Conservation (phyloP, 768 basidiomycete species). For the Leccinum olivaceopallidum region DNA sequence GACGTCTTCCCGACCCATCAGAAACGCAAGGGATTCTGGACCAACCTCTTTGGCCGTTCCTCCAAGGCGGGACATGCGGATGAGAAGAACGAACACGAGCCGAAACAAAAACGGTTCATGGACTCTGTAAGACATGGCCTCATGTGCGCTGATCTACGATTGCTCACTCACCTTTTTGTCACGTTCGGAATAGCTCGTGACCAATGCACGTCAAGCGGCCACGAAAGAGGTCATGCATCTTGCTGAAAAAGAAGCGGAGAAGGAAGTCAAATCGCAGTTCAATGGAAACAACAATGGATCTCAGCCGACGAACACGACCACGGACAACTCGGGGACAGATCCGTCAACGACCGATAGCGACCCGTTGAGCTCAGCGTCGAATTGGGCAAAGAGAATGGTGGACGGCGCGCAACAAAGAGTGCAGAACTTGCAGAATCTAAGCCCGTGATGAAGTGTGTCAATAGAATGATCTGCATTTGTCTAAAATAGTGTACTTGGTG, state of each 20-base stretch:
- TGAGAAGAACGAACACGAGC: slow-evolving; percentile 1
- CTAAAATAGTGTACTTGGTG: not conserved
- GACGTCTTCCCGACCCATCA: not conserved
- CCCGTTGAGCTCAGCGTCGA: slow-evolving; percentile 8
- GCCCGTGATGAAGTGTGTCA: not conserved
- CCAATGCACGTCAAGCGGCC: slow-evolving; percentile 8
- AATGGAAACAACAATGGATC: not conserved
- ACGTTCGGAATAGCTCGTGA: not conserved
- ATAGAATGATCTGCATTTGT: not conserved
- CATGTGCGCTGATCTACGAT: not conserved
- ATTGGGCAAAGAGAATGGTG: slow-evolving; percentile 20
- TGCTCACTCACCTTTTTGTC: not conserved
- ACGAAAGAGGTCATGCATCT: slow-evolving; percentile 6
- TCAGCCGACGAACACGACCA: not conserved
- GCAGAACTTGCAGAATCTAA: slow-evolving; percentile 9
- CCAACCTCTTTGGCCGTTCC: slow-evolving; percentile 9
- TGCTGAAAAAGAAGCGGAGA: slow-evolving; percentile 12
- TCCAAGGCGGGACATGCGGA: not conserved
- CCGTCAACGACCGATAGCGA: not conserved
- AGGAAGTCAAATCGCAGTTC: slow-evolving; percentile 5
- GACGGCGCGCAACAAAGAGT: slow-evolving; percentile 14
- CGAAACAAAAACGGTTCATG: slow-evolving; percentile 10
- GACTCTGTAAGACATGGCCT: not conserved
- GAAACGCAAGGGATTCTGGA: slow-evolving; percentile 22
- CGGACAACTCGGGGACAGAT: not conserved